Percentiles rank a stretch among this genome's conserved stretches.
These are phyloP conservation scores for Kwoniella shandongensis DNA, from an alignment of 768 basidiomycete genomes.

Conservation along the genomic window DNA sequence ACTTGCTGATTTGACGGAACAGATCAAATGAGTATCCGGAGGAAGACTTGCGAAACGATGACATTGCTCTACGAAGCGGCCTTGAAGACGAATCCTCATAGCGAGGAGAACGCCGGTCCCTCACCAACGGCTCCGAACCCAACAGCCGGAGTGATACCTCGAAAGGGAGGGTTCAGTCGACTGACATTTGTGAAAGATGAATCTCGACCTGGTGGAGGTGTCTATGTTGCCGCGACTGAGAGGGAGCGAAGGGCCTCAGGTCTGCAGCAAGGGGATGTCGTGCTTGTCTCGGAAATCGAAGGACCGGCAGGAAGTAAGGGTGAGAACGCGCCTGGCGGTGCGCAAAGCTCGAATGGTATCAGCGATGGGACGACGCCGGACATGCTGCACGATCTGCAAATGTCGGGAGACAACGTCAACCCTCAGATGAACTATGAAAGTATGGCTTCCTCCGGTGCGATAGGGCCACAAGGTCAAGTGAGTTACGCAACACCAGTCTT, in stretches of 20 bases:
- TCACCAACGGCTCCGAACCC: slow-evolving; percentile 69
- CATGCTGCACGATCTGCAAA: neutral
- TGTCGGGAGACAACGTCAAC: slow-evolving; percentile 38
- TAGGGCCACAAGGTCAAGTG: too few relatives aligned
- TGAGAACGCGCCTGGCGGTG: neutral
- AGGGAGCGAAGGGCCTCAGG: slow-evolving; percentile 19
- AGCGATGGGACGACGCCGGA: neutral
- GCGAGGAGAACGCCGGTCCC: slow-evolving; percentile 57
- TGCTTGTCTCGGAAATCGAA: slow-evolving; percentile 21
- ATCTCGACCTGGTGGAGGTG: slow-evolving; percentile 78
- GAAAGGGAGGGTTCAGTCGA: slow-evolving; percentile 34
- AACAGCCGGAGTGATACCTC: slow-evolving; percentile 62
- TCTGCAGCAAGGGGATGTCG: slow-evolving; percentile 12
- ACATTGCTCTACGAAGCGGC: slow-evolving; percentile 88
- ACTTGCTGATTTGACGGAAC: neutral
- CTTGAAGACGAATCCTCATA: slow-evolving; percentile 64
- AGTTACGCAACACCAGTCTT: too few relatives aligned
- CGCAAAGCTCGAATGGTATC: neutral
- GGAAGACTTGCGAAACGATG: slow-evolving; percentile 88
- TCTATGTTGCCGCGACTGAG: slow-evolving; percentile 67
- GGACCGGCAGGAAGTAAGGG: neutral
- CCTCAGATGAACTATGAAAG: slow-evolving; percentile 32
- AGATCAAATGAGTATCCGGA: slow-evolving; percentile 87
- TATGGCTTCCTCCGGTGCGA: neutral
- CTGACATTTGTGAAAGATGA: slow-evolving; percentile 77